Evolutionary conservation across 2,329 filamentous ascomycete species (phyloP).

Genomic region (Colletotrichum costaricense): DNA sequence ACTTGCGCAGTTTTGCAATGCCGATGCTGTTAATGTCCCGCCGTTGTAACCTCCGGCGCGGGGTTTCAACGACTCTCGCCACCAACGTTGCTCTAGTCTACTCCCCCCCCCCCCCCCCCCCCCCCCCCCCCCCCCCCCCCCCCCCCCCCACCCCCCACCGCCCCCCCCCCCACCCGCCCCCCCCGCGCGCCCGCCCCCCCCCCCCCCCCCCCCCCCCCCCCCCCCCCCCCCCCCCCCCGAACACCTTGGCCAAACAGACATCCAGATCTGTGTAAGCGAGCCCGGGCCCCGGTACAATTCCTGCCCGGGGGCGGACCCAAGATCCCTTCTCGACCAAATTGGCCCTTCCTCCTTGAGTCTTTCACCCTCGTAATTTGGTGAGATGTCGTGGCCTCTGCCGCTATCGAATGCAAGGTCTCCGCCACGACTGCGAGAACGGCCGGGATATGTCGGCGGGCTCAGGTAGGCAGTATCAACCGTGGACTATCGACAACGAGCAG

Average conservation of each 20-base stretch:
- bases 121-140: too few species aligned
- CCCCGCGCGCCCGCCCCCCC: too few species aligned
- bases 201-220: too few species aligned
- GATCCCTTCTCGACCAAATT: slow-evolving; percentile 1
- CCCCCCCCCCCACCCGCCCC: too few species aligned
- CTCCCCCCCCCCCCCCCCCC: not conserved
- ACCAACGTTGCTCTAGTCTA: not conserved
- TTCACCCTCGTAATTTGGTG: not conserved
- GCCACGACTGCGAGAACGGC: not conserved
- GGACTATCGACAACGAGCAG: not conserved
- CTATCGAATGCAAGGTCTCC: not conserved
- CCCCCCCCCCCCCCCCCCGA: too few species aligned
- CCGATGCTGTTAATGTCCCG: slow-evolving; percentile 1
- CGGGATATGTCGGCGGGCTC: not conserved
- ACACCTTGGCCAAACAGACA: not conserved
- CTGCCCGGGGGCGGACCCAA: not conserved
- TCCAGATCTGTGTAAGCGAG: not conserved
- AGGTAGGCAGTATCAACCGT: not conserved
- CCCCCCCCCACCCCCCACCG: too few species aligned
- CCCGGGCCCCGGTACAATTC: not conserved
- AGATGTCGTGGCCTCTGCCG: slow-evolving; percentile 3
- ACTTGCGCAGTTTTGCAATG: not conserved
- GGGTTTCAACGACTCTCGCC: not conserved
- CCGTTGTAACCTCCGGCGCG: not conserved
- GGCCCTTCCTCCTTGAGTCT: not conserved